A percentile compares a stretch with the other conserved stretches of the same genome.
phyloP scores from a whole-genome alignment of 2,329 filamentous ascomycete species.

The Botrytis fabae region DNA sequence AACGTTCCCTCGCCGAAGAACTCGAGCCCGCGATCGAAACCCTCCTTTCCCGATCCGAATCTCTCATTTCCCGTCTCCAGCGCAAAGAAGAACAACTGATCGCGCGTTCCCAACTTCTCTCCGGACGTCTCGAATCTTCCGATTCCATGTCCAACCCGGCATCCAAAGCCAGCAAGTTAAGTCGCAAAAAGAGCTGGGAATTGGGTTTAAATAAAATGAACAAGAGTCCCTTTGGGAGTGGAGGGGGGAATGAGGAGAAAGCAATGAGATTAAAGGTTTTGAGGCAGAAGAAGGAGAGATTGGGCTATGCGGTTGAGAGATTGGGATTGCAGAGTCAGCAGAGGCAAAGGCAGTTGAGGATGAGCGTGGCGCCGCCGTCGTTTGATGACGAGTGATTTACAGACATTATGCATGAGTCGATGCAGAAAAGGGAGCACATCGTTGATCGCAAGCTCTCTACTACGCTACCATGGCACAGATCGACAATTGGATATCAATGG shows the following conservation, averaged over 20 bases:
- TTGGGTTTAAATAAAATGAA: neutral
- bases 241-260: conserved; percentile 33
- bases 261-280: conserved; percentile 57
- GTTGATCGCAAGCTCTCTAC: neutral
- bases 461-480: neutral
- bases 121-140: conserved; percentile 54
- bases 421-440: too few relatives aligned
- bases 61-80: conserved; percentile 65
- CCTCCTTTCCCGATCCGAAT: conserved; percentile 61
- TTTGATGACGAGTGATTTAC: conserved; percentile 11
- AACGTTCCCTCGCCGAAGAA: conserved; percentile 65
- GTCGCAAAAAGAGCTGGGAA: conserved; percentile 44
- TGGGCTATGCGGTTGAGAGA: conserved; percentile 69
- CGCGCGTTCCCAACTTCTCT: conserved; percentile 65
- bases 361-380: conserved; percentile 59
- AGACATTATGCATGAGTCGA: neutral
- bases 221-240: conserved; percentile 8
- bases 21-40: conserved; percentile 70
- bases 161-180: conserved; percentile 31
- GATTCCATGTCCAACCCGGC: conserved; percentile 30
- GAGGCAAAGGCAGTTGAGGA: conserved; percentile 67
- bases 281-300: conserved; percentile 67
- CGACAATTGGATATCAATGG: neutral
- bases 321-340: conserved; percentile 67
- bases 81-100: conserved; percentile 65